Evolutionary conservation across 202 grass and related monocot genomes (phyloP).

Genomic region (Musa balbisiana): DNA sequence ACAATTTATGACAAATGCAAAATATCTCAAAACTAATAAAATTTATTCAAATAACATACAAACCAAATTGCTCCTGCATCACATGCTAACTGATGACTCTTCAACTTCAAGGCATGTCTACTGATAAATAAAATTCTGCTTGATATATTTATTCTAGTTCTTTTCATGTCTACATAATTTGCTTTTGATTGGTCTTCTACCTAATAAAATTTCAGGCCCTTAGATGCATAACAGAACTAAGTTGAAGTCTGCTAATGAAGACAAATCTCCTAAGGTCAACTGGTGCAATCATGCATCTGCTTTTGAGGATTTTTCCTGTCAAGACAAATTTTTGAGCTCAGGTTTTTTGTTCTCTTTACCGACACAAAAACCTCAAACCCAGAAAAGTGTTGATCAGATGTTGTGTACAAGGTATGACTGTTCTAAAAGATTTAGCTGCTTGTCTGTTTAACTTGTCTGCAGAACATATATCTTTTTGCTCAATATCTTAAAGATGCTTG

Average conservation of each 20-base stretch:
- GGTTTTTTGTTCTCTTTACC: conserved; percentile 80
- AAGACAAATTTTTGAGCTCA: conserved; percentile 55
- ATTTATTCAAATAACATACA: no score
- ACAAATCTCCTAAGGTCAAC: conserved; percentile 49
- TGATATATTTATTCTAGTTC: background rate
- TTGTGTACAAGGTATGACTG: conserved; percentile 42
- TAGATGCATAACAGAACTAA: background rate
- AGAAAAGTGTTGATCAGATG: conserved; percentile 36
- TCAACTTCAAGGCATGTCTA: background rate
- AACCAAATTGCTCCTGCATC: no score
- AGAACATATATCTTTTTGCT: background rate
- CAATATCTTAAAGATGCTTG: background rate
- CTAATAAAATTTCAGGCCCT: background rate
- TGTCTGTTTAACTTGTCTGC: background rate
- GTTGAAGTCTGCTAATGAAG: conserved; percentile 18
- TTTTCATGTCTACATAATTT: no score
- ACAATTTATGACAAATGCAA: no score
- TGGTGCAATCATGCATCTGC: conserved; percentile 49
- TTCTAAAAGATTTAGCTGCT: conserved; percentile 13
- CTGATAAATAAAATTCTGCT: background rate
- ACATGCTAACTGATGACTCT: no score
- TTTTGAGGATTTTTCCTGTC: conserved; percentile 37
- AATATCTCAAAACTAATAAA: no score
- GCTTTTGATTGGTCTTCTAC: background rate
- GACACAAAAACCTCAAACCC: conserved; percentile 45